A percentile compares a stretch with the other conserved stretches of the same genome.
Evolutionary conservation across 139 green algal species (phyloP).

Genomic region (Gonium pectorale): DNA sequence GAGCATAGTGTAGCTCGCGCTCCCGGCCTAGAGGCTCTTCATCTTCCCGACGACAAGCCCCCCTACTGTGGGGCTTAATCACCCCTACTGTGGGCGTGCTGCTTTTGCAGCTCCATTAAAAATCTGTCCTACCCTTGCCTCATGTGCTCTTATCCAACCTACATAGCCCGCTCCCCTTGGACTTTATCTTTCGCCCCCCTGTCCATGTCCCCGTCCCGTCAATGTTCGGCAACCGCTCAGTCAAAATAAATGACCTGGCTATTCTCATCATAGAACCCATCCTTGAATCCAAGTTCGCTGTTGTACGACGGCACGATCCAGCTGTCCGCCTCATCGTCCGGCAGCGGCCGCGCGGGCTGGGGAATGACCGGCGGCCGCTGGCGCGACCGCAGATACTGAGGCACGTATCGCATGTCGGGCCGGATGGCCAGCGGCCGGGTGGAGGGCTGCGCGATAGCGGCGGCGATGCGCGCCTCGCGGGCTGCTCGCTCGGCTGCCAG

Average conservation of each 20-base stretch:
- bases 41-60: too few species aligned
- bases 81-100: too few species aligned
- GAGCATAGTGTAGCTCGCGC: too few species aligned
- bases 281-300: slow-evolving; percentile 30
- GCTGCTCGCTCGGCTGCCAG: background rate
- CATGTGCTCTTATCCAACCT: too few species aligned
- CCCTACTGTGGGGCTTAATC: too few species aligned
- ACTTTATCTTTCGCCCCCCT: too few species aligned
- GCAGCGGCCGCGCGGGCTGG: background rate
- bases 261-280: slow-evolving; percentile 44
- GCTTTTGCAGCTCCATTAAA: too few species aligned
- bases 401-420: slow-evolving; percentile 39
- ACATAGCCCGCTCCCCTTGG: too few species aligned
- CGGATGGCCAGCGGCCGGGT: slow-evolving; percentile 17
- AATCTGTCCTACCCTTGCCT: too few species aligned
- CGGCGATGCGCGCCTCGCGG: slow-evolving; percentile 2
- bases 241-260: slow-evolving; percentile 42
- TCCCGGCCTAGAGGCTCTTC: too few species aligned
- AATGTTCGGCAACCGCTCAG: background rate
- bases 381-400: slow-evolving; percentile 28
- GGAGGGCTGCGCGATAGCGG: background rate
- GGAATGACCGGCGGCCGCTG: slow-evolving; percentile 21
- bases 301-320: slow-evolving; percentile 43
- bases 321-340: background rate
- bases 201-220: too few species aligned